phyloP scores from a whole-genome alignment of 106 monocot genomes.

The Acorus gramineus region DNA sequence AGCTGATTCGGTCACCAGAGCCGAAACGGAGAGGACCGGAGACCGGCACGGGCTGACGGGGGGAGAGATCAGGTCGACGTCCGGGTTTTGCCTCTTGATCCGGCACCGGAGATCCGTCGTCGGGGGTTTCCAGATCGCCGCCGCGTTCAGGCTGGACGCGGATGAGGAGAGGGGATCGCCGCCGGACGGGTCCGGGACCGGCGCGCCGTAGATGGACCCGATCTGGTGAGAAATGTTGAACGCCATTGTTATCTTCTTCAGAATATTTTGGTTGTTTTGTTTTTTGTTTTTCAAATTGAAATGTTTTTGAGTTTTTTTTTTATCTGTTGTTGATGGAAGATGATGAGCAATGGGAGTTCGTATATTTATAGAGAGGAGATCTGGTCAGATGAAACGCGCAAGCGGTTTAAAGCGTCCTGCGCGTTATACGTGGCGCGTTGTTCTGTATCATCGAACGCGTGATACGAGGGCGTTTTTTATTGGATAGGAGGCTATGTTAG shows the following conservation, averaged over 20 bases:
- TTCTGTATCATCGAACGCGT: no score
- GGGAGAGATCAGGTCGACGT: slow-evolving; percentile 23
- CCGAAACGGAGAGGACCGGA: slow-evolving; percentile 7
- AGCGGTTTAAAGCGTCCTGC: no score
- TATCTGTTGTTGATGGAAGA: no score
- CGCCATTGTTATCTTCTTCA: slow-evolving; percentile 20
- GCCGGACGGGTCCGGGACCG: slow-evolving; percentile 4
- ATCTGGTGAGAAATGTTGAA: slow-evolving; percentile 34
- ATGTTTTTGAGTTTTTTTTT: no score
- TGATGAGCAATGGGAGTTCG: no score
- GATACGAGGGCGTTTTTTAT: no score
- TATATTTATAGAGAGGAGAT: no score
- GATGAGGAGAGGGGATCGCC: not conserved
- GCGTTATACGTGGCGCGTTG: no score
- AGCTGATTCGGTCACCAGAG: slow-evolving; percentile 12
- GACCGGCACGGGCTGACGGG: slow-evolving; percentile 37
- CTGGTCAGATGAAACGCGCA: no score
- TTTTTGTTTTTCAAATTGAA: no score
- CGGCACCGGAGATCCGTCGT: slow-evolving; percentile 24
- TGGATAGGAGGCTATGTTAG: no score
- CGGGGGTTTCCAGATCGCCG: slow-evolving; percentile 9
- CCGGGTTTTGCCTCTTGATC: slow-evolving; percentile 1
- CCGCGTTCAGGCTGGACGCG: not conserved
- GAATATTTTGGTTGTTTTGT: no score
- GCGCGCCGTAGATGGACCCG: slow-evolving; percentile 18